phyloP scores from a whole-genome alignment of 345 rosid genomes.

The Psidium guajava region DNA sequence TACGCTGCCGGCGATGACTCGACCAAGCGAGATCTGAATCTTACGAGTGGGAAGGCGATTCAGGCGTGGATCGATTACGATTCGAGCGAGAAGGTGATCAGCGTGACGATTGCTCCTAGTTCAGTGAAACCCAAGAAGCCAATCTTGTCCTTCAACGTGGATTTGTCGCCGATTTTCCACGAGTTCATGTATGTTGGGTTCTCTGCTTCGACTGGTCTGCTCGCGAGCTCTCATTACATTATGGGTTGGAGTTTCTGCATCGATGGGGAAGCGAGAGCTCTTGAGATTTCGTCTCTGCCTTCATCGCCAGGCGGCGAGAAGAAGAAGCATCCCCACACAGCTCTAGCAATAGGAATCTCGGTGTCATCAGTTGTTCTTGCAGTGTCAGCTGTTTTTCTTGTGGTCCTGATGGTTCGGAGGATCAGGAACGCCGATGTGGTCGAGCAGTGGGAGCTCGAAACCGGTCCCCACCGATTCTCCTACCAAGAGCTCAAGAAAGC shows the following conservation, averaged over 20 bases:
- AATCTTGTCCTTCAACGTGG: conserved; percentile 38
- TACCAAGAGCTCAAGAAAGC: conserved; percentile 65
- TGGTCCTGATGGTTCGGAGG: conserved; percentile 16
- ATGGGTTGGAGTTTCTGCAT: conserved; percentile 74
- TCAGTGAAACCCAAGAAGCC: conserved; percentile 52
- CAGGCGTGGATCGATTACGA: conserved; percentile 86
- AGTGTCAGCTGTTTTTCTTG: background rate
- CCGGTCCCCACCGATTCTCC: conserved; percentile 66
- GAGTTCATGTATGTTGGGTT: conserved; percentile 84
- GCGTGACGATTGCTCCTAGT: conserved; percentile 54
- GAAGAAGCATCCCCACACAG: conserved; percentile 10
- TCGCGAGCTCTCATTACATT: conserved; percentile 65
- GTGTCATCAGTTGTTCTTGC: conserved; percentile 12
- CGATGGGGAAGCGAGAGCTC: conserved; percentile 45
- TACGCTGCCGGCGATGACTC: conserved; percentile 13
- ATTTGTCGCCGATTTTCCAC: conserved; percentile 42
- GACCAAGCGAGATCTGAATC: conserved; percentile 25
- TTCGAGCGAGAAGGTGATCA: conserved; percentile 20
- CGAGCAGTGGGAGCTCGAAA: conserved; percentile 72
- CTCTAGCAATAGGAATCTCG: conserved; percentile 21
- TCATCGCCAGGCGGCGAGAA: conserved; percentile 19
- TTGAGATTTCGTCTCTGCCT: conserved; percentile 52
- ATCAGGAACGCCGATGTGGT: conserved; percentile 49
- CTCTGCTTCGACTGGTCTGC: conserved; percentile 81
- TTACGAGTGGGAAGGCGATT: conserved; percentile 48